A percentile compares a stretch with the other conserved stretches of the same genome.
Evolutionary conservation across 495 filamentous ascomycete species (phyloP).

Genomic region (Jackrogersella minutella): DNA sequence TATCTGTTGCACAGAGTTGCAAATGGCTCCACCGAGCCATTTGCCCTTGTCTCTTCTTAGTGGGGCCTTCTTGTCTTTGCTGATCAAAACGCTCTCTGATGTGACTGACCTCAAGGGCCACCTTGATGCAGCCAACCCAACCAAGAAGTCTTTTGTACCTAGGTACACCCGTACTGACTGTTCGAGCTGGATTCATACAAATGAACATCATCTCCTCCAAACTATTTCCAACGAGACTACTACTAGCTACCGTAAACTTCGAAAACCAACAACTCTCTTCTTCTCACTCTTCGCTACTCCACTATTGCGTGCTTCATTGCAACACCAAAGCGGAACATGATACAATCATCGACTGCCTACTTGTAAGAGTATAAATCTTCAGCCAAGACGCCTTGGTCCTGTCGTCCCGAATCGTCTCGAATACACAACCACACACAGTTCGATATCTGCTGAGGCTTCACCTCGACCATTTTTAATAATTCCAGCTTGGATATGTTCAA

Average conservation of each 20-base stretch:
- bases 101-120: slow-evolving; percentile 34
- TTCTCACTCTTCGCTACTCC: slow-evolving; percentile 21
- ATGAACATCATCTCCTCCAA: slow-evolving; percentile 48
- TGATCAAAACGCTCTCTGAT: slow-evolving; percentile 46
- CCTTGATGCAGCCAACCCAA: slow-evolving; percentile 33
- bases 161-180: slow-evolving; percentile 36
- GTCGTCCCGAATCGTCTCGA: slow-evolving; percentile 18
- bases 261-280: slow-evolving; percentile 25
- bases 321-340: slow-evolving; percentile 37
- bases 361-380: slow-evolving; percentile 32
- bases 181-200: slow-evolving; percentile 47
- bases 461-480: slow-evolving; percentile 4
- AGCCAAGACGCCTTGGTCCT: slow-evolving; percentile 18
- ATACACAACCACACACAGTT: slow-evolving; percentile 16
- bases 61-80: slow-evolving; percentile 36
- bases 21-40: slow-evolving; percentile 44
- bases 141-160: slow-evolving; percentile 37
- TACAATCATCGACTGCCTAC: slow-evolving; percentile 33
- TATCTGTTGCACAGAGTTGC: slow-evolving; percentile 34
- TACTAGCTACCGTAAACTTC: slow-evolving; percentile 35
- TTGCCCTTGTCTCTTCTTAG: slow-evolving; percentile 38
- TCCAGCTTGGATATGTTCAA: slow-evolving; percentile 14
- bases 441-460: slow-evolving; percentile 16
- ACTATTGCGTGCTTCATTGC: slow-evolving; percentile 42
- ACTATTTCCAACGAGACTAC: slow-evolving; percentile 35